These are phyloP conservation scores for Wickerhamiella nectarea DNA, from an alignment of 805 yeast species.

Conservation along the genomic window DNA sequence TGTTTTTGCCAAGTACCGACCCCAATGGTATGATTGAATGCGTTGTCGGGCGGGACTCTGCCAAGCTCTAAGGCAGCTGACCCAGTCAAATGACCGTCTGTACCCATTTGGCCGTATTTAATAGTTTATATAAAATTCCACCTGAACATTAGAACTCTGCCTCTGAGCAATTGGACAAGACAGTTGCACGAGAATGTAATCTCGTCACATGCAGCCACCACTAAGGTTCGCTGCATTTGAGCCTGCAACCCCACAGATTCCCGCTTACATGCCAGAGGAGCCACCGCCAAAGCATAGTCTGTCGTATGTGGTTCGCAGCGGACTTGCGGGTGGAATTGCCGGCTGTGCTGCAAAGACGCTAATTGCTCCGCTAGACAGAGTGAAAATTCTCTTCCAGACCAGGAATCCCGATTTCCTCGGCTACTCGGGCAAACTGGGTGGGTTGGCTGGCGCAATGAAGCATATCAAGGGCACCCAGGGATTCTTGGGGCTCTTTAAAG, in stretches of 20 bases:
- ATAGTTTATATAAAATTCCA: too few species aligned
- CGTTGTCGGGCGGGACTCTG: conserved; percentile 51
- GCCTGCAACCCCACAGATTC: neutral
- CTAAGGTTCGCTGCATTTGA: too few species aligned
- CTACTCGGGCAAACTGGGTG: conserved; percentile 67
- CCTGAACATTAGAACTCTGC: too few species aligned
- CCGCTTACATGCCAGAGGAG: neutral
- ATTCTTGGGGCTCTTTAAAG: conserved; percentile 70
- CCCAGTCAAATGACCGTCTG: neutral
- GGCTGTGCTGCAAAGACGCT: conserved; percentile 93
- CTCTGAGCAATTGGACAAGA: too few species aligned
- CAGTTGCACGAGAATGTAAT: too few species aligned
- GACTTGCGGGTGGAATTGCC: conserved; percentile 88
- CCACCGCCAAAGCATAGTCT: conserved; percentile 39
- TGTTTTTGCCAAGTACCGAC: conserved; percentile 77
- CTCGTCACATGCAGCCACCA: too few species aligned
- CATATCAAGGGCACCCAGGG: conserved; percentile 63
- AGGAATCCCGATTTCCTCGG: conserved; percentile 76
- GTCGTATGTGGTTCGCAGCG: conserved; percentile 72
- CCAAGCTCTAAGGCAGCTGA: conserved; percentile 33
- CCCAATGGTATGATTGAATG: conserved; percentile 87
- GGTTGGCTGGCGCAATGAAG: conserved; percentile 58
- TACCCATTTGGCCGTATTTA: neutral
- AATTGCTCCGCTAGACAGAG: conserved; percentile 90
- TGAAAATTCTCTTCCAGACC: conserved; percentile 89